Evolutionary conservation across 1,284 basidiomycete species (phyloP).

Genomic region (Pterulicium gracile): DNA sequence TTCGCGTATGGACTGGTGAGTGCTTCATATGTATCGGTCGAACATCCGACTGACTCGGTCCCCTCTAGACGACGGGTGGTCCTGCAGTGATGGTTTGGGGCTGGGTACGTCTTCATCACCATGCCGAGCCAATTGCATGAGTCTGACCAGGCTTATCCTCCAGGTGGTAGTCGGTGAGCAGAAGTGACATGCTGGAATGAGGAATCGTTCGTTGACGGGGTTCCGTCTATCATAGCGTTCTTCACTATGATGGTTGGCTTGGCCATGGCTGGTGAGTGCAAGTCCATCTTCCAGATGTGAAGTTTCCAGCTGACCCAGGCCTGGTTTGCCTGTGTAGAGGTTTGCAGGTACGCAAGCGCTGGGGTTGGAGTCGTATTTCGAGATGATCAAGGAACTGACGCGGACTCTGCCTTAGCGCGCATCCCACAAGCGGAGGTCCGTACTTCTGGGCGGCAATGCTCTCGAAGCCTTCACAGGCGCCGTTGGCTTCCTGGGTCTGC

Average conservation of each 20-base stretch:
- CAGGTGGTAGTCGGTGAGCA: not conserved
- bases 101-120: slow-evolving; percentile 16
- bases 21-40: slow-evolving; percentile 6
- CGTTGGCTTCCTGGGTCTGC: slow-evolving; percentile 60
- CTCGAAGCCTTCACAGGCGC: slow-evolving; percentile 39
- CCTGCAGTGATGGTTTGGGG: slow-evolving; percentile 70
- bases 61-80: slow-evolving; percentile 51
- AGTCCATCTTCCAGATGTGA: not conserved
- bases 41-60: slow-evolving; percentile 5
- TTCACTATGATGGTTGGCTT: slow-evolving; percentile 59
- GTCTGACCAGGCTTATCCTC: too few relatives aligned
- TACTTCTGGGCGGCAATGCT: slow-evolving; percentile 73
- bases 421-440: slow-evolving; percentile 66
- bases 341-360: slow-evolving; percentile 35
- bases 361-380: not conserved
- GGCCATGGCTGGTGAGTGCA: slow-evolving; percentile 50
- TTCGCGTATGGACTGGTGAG: slow-evolving; percentile 57
- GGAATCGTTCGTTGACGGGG: too few relatives aligned
- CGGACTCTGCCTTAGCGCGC: slow-evolving; percentile 32
- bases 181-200: not conserved
- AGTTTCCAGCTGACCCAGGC: slow-evolving; percentile 1
- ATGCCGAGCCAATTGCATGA: too few relatives aligned
- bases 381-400: not conserved
- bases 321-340: slow-evolving; percentile 25
- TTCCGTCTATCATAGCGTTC: slow-evolving; percentile 26